These are phyloP conservation scores for Penicillium flavigenum DNA, from an alignment of 495 filamentous ascomycete species.

Conservation along the genomic window DNA sequence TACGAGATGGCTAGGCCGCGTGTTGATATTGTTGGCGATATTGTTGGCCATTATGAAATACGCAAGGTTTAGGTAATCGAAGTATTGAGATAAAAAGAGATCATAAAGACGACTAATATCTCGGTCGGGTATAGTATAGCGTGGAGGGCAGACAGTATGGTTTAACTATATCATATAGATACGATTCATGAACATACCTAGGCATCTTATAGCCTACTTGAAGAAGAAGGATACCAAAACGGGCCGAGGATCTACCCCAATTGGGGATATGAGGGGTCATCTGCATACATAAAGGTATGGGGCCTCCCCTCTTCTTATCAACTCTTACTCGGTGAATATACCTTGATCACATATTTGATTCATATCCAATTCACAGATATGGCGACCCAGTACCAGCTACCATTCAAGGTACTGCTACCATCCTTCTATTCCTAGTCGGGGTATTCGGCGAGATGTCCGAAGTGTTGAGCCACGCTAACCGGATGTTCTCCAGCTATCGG, in stretches of 20 bases:
- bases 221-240: neutral
- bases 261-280: neutral
- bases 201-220: conserved; percentile 1
- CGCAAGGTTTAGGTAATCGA: conserved; percentile 24
- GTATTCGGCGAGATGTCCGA: conserved; percentile 23
- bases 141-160: conserved; percentile 21
- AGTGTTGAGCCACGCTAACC: neutral
- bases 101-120: conserved; percentile 30
- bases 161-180: conserved; percentile 12
- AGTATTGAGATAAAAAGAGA: conserved; percentile 24
- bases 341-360: neutral
- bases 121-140: conserved; percentile 20
- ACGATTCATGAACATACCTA: neutral
- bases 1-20: conserved; percentile 23
- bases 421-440: neutral
- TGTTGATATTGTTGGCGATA: conserved; percentile 7
- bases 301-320: neutral
- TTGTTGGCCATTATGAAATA: conserved; percentile 16
- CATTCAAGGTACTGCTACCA: conserved; percentile 37
- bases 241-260: conserved; percentile 1
- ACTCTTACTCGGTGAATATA: neutral
- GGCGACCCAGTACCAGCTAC: conserved; percentile 39
- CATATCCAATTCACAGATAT: conserved; percentile 20
- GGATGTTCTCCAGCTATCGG: conserved; percentile 46
- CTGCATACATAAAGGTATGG: too few species aligned